Conservation (phyloP, 352 stramenopile species). For the Phytopythium helicoides region DNA sequence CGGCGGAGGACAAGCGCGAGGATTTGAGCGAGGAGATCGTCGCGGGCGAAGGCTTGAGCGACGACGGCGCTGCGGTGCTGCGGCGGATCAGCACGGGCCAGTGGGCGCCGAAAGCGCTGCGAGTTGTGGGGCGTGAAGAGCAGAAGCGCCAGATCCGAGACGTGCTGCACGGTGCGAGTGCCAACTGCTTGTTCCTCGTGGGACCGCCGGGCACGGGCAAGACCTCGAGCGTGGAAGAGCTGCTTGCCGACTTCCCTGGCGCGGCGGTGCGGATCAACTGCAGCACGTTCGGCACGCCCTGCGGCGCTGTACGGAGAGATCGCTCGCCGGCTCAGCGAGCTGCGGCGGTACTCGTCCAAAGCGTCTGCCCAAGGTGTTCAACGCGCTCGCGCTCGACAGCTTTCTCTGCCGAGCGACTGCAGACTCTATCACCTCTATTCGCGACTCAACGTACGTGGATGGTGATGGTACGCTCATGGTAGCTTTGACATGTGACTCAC, state of each 20-base stretch:
- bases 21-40: neutral
- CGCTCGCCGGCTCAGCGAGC: slow-evolving; percentile 22
- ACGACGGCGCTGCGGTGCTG: slow-evolving; percentile 18
- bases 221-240: slow-evolving; percentile 48
- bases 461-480: too few relatives aligned
- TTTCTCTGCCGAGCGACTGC: slow-evolving; percentile 27
- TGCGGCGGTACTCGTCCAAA: neutral
- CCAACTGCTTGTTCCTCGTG: slow-evolving; percentile 50
- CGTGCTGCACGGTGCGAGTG: slow-evolving; percentile 16
- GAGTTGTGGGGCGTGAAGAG: slow-evolving; percentile 37
- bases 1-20: neutral
- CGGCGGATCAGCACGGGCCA: slow-evolving; percentile 28
- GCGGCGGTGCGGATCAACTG: slow-evolving; percentile 57
- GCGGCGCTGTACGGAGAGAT: slow-evolving; percentile 41
- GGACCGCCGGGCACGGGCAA: slow-evolving; percentile 69
- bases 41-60: neutral
- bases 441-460: too few relatives aligned
- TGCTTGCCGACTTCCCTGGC: slow-evolving; percentile 30
- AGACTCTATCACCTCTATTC: neutral
- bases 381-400: slow-evolving; percentile 40
- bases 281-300: slow-evolving; percentile 55
- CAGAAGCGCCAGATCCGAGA: slow-evolving; percentile 38
- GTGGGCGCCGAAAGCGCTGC: slow-evolving; percentile 7
- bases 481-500: too few relatives aligned
- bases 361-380: slow-evolving; percentile 28